These are phyloP conservation scores for Limnomonas spitsbergensis DNA, from an alignment of 139 green algal species.

Conservation along the genomic window DNA sequence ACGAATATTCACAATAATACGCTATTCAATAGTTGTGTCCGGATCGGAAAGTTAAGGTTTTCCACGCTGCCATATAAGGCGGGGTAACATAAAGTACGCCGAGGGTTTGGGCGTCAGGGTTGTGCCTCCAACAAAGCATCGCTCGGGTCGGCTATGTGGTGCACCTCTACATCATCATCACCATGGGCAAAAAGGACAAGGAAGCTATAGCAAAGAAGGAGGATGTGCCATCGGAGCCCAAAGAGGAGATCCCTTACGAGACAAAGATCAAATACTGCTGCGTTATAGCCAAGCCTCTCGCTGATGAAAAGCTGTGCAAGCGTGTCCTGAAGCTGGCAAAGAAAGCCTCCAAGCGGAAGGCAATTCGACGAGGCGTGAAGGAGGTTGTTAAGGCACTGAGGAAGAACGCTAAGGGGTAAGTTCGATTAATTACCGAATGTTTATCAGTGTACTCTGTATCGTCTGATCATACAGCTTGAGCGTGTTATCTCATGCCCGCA, in stretches of 20 bases:
- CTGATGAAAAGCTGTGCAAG: slow-evolving; percentile 90
- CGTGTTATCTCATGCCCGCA: slow-evolving; percentile 29
- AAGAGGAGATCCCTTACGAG: slow-evolving; percentile 40
- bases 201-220: slow-evolving; percentile 30
- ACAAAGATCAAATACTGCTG: slow-evolving; percentile 48
- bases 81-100: too few species aligned
- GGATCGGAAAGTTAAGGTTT: too few species aligned
- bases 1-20: too few species aligned
- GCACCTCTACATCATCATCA: too few species aligned
- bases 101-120: too few species aligned
- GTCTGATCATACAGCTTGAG: background rate
- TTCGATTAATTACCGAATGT: background rate
- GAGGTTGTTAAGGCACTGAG: slow-evolving; percentile 96
- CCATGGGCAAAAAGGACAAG: slow-evolving; percentile 32
- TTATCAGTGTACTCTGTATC: too few species aligned
- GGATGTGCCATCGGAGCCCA: background rate
- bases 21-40: too few species aligned
- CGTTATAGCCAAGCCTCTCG: slow-evolving; percentile 88
- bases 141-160: too few species aligned
- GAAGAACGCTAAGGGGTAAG: slow-evolving; percentile 90
- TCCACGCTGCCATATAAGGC: too few species aligned
- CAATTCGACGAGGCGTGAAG: slow-evolving; percentile 94
- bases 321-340: slow-evolving; percentile 90
- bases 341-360: slow-evolving; percentile 92
- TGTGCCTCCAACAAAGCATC: too few species aligned